phyloP scores from a whole-genome alignment of 805 yeast species.

The Candida piceae region DNA sequence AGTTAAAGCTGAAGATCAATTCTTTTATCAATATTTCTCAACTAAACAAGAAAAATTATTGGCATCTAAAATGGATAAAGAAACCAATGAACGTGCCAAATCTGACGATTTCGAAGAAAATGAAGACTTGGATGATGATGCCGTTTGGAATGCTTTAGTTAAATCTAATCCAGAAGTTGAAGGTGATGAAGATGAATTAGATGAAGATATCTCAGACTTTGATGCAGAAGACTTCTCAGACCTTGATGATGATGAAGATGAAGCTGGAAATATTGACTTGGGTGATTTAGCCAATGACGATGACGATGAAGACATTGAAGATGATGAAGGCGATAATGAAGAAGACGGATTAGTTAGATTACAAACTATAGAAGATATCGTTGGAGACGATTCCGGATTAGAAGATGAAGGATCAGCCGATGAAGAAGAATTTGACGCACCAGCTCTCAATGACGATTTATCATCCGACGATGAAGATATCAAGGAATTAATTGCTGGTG shows the following conservation, averaged over 20 bases:
- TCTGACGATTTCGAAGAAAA: slow-evolving; percentile 34
- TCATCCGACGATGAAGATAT: slow-evolving; percentile 25
- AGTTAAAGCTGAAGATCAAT: slow-evolving; percentile 80
- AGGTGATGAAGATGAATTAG: slow-evolving; percentile 35
- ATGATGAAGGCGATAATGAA: slow-evolving; percentile 33
- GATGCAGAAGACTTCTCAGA: slow-evolving; percentile 34
- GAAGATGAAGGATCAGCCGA: slow-evolving; percentile 31
- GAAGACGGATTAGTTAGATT: slow-evolving; percentile 29
- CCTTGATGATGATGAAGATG: slow-evolving; percentile 27
- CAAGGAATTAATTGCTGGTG: slow-evolving; percentile 15
- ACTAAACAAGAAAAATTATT: slow-evolving; percentile 45
- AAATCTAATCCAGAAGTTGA: slow-evolving; percentile 54
- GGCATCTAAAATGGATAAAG: slow-evolving; percentile 37
- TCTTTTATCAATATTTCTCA: slow-evolving; percentile 81
- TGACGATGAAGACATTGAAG: slow-evolving; percentile 29
- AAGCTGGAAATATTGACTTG: slow-evolving; percentile 20
- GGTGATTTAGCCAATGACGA: slow-evolving; percentile 27
- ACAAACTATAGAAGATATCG: slow-evolving; percentile 27
- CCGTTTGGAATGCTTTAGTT: slow-evolving; percentile 56
- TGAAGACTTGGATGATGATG: slow-evolving; percentile 48
- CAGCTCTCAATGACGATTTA: slow-evolving; percentile 20
- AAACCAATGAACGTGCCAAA: slow-evolving; percentile 40
- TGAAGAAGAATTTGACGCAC: slow-evolving; percentile 24
- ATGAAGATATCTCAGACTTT: slow-evolving; percentile 34
- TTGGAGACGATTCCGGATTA: slow-evolving; percentile 28